Evolutionary conservation across 257 asterid genomes (phyloP), one percentile per base, ranked within the genome.

Genomic region (Haberlea rhodopensis): DNA sequence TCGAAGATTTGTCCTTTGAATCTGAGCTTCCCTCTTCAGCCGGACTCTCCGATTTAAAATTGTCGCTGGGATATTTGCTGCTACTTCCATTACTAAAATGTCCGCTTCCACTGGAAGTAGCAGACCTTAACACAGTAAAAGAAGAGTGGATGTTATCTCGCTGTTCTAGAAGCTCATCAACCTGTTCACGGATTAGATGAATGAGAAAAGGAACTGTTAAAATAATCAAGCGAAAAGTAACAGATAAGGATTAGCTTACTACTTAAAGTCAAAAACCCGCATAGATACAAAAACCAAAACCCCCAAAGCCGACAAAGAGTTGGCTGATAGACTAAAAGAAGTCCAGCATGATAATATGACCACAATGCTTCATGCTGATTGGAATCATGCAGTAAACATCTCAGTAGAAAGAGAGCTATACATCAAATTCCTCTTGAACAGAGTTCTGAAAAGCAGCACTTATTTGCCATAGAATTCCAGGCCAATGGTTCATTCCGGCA

Each of bases 151-250:
- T 82, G 55, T 55, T 83, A 74, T 94, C 99, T 37, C 97, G 78
- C 76, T 86, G 84, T 84, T 91, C 90, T 51, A 94, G 88, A 84
- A 94, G 75, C 76, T 94, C 99, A 43, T 94, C 99, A 3, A 94
- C 97, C 99, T 94, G 86, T 54, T 51, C 46, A 37, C 28, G 48
- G 48, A 67, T 46, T 55, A 21, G 66, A 48, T 22, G 8, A 23
- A 65, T 23, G 57, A n/a, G n/a, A 61, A 60, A 62, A 62, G 32
- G 15, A 59, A 26, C 8, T 6, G 5, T 46, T 43, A 59, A 19
- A n/a, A 32, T 25, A 27, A 68, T 21, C 63, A 29, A 25, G 32
- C 19, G 23, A 66, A 45, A 27, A 60, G 11, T 11, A 23, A 43
- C 20, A 43, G 18, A 43, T 13, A 1, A 3, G 6, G 1, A 15